These are phyloP conservation scores for Clonostachys byssicola DNA, from an alignment of 2,329 filamentous ascomycete genomes.

Conservation along the genomic window DNA sequence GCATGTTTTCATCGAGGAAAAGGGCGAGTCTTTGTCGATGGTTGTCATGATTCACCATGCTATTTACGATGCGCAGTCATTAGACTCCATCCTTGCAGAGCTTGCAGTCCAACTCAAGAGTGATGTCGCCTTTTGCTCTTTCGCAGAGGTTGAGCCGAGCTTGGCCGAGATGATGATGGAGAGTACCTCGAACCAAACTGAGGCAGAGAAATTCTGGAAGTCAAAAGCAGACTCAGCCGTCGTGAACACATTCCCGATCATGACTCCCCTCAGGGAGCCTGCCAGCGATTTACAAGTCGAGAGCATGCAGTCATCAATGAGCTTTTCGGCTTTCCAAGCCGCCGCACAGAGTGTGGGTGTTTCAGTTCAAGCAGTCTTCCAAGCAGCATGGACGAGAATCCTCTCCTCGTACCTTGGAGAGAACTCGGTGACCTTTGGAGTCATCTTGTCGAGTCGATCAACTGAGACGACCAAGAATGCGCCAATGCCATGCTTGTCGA, in stretches of 20 bases:
- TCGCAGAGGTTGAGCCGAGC: conserved; percentile 20
- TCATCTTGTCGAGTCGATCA: conserved; percentile 73
- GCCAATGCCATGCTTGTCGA: conserved; percentile 77
- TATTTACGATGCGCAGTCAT: conserved; percentile 77
- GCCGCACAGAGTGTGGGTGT: conserved; percentile 54
- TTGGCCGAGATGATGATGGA: conserved; percentile 36
- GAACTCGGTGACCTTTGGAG: conserved; percentile 68
- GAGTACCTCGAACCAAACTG: conserved; percentile 14
- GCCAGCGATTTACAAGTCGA: conserved; percentile 23
- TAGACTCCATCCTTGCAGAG: conserved; percentile 60
- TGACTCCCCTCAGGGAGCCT: conserved; percentile 57
- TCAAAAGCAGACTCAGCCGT: conserved; percentile 44
- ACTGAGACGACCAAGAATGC: conserved; percentile 53
- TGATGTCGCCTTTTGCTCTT: neutral
- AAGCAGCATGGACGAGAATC: conserved; percentile 74
- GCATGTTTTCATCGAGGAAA: conserved; percentile 47
- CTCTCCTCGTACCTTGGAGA: conserved; percentile 77
- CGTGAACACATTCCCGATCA: conserved; percentile 69
- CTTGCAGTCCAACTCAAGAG: conserved; percentile 31
- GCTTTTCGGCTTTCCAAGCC: conserved; percentile 43
- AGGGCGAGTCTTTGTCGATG: conserved; percentile 18
- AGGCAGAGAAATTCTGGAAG: conserved; percentile 60
- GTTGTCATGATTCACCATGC: conserved; percentile 67
- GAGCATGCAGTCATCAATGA: conserved; percentile 24
- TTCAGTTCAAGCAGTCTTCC: conserved; percentile 72